Percentiles rank a stretch among this genome's conserved stretches.
phyloP scores from a whole-genome alignment of 208 protist species.

The Crithidia bombi region DNA sequence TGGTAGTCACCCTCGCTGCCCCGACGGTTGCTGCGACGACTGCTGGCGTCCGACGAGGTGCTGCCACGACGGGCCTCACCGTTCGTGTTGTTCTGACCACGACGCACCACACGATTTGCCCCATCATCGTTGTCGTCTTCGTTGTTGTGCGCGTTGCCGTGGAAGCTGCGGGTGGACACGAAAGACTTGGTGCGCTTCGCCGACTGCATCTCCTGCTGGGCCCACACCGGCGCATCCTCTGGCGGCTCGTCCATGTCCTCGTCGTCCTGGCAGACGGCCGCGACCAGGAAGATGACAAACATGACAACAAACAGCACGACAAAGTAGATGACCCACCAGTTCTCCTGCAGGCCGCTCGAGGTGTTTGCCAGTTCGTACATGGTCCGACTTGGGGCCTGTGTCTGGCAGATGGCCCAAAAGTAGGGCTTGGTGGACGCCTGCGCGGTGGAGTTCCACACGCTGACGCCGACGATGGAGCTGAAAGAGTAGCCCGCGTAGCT shows the following conservation, averaged over 20 bases:
- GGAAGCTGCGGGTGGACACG: conserved; percentile 45
- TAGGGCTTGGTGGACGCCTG: conserved; percentile 3
- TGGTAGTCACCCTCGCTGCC: conserved; percentile 6
- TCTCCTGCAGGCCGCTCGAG: conserved; percentile 22
- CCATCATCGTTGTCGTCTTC: conserved; percentile 4
- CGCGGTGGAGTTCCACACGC: conserved; percentile 9
- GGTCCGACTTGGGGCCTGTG: conserved; percentile 27
- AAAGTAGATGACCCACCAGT: conserved; percentile 49
- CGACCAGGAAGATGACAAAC: conserved; percentile 35
- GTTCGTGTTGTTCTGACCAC: not conserved
- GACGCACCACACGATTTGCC: not conserved
- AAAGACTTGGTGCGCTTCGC: conserved; percentile 36
- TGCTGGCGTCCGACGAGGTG: conserved; percentile 16
- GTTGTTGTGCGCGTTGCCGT: conserved; percentile 13
- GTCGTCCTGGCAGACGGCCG: conserved; percentile 45
- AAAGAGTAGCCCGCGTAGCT: conserved; percentile 31
- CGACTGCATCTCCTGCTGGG: conserved; percentile 29
- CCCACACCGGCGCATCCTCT: conserved; percentile 57
- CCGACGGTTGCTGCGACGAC: not conserved
- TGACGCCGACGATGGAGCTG: conserved; percentile 9
- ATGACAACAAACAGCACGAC: conserved; percentile 33
- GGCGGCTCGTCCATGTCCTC: conserved; percentile 62
- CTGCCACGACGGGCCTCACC: not conserved
- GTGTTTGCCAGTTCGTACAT: conserved; percentile 31
- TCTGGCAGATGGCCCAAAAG: conserved; percentile 44